phyloP scores from a whole-genome alignment of 331 rosid species.

The Saraca asoca region DNA sequence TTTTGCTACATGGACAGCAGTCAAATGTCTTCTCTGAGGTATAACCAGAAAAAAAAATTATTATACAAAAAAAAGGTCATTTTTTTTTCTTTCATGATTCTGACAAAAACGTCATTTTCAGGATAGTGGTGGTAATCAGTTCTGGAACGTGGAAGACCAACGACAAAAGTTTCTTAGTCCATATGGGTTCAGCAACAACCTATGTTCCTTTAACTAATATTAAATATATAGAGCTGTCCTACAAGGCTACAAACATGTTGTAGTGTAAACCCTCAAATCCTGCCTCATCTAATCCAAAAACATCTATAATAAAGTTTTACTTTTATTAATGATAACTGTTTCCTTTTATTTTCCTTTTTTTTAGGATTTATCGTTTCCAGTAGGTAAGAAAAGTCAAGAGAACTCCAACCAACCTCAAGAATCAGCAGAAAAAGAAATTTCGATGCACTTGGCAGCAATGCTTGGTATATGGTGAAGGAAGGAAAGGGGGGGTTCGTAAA shows the following conservation, averaged over 20 bases:
- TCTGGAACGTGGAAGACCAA: conserved; percentile 77
- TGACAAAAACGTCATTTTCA: conserved; percentile 55
- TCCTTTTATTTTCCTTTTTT: conserved; percentile 8
- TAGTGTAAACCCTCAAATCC: conserved; percentile 60
- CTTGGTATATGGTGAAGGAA: conserved; percentile 36
- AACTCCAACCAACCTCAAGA: conserved; percentile 7
- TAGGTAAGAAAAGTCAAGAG: conserved; percentile 35
- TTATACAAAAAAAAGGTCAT: not conserved
- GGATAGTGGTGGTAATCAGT: conserved; percentile 47
- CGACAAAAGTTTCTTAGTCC: conserved; percentile 65
- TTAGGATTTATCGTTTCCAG: conserved; percentile 37
- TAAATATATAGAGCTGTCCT: conserved; percentile 35
- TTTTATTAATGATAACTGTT: too few relatives aligned
- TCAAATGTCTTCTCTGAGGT: conserved; percentile 57
- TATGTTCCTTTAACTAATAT: conserved; percentile 58
- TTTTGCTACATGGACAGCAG: conserved; percentile 51
- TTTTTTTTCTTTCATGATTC: not conserved
- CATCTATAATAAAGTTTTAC: too few relatives aligned
- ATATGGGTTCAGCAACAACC: conserved; percentile 55
- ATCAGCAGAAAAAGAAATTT: conserved; percentile 26
- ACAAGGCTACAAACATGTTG: conserved; percentile 41
- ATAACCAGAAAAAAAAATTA: conserved; percentile 10
- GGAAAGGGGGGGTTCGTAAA: conserved; percentile 20
- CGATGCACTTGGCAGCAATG: conserved; percentile 12
- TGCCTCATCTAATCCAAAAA: conserved; percentile 14